These are phyloP conservation scores for Claviceps sp. DNA, from an alignment of 2,329 filamentous ascomycete genomes.

Conservation along the genomic window DNA sequence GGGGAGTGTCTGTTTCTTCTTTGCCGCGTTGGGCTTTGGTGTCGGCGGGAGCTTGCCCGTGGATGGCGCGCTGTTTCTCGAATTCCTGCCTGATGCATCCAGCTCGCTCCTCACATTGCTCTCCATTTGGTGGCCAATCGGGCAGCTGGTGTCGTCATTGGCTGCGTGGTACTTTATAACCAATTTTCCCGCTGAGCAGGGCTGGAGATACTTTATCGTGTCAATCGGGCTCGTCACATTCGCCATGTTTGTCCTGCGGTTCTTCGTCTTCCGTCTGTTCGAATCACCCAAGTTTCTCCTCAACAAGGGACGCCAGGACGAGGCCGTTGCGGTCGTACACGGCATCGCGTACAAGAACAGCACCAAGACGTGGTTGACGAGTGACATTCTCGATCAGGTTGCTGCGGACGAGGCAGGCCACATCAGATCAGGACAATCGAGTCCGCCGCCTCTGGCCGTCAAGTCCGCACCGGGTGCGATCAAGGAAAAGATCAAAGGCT, in stretches of 20 bases:
- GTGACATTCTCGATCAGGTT: slow-evolving; percentile 49
- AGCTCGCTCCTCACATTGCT: slow-evolving; percentile 62
- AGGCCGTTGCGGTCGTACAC: slow-evolving; percentile 69
- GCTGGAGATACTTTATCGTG: slow-evolving; percentile 64
- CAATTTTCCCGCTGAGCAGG: slow-evolving; percentile 52
- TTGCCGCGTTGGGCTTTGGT: slow-evolving; percentile 50
- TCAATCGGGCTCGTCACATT: slow-evolving; percentile 62
- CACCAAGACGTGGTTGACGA: slow-evolving; percentile 61
- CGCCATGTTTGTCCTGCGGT: slow-evolving; percentile 63
- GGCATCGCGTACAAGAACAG: slow-evolving; percentile 62
- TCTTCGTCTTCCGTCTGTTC: slow-evolving; percentile 68
- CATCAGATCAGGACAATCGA: slow-evolving; percentile 14
- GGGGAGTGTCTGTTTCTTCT: slow-evolving; percentile 47
- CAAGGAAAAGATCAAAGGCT: slow-evolving; percentile 46
- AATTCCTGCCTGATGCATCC: slow-evolving; percentile 67
- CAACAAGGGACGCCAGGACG: slow-evolving; percentile 59
- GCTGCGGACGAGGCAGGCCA: slow-evolving; percentile 25
- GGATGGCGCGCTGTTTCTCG: slow-evolving; percentile 69
- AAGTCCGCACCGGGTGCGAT: slow-evolving; percentile 27
- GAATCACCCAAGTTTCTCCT: slow-evolving; percentile 80
- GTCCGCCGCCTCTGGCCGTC: slow-evolving; percentile 4
- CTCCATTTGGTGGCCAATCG: slow-evolving; percentile 80
- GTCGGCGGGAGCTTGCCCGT: slow-evolving; percentile 68
- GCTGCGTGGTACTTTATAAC: slow-evolving; percentile 67
- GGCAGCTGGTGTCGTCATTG: slow-evolving; percentile 59